Evolutionary conservation across 2,329 filamentous ascomycete species (phyloP), one percentile per base, ranked within the genome.

Genomic region (Periconia digitata): DNA sequence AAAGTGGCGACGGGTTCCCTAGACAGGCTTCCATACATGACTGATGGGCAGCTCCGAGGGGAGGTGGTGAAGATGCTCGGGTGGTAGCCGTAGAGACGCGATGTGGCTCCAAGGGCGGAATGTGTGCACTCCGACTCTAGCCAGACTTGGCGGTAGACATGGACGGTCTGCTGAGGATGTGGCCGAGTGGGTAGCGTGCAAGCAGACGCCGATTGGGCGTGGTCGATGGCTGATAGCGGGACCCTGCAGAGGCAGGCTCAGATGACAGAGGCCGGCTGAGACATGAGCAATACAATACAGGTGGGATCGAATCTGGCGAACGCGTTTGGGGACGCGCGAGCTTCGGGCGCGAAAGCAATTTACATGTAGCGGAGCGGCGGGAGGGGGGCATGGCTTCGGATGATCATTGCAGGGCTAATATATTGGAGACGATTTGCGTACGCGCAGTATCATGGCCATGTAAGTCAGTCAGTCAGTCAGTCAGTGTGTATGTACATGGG

Each of bases 221-320:
- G n/a, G n/a, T n/a, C n/a, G n/a, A n/a, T 47, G 47, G 38, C 43
- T 40, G 50, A 45, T 43, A 44, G 22, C 46, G 54, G 51, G 61
- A 58, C 62, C 61, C 60, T 69, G 65, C 60, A 67, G 60, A 59
- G 55, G n/a, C n/a, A n/a, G 56, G 58, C 48, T 50, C 63, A 65
- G 55, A 64, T 69, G 63, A 66, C 61, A 66, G 59, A 57, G 44
- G 46, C 53, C n/a, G 47, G 58, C 54, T 65, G 62, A 69, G 65
- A 68, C 63, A 67, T 62, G 43, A 43, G 50, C 58, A 52, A 59
- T 50, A n/a, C n/a, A n/a, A 32, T 32, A 32, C 27, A 32, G 47
- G 60, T 60, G 49, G 63, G 62, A 65, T 62, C 63, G 54, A 55
- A 56, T 50, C 45, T 52, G 43, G 56, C 49, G 53, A 57, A 62